These are phyloP conservation scores for Penicillium sp. DNA, from an alignment of 2,329 filamentous ascomycete species.

Conservation along the genomic window DNA sequence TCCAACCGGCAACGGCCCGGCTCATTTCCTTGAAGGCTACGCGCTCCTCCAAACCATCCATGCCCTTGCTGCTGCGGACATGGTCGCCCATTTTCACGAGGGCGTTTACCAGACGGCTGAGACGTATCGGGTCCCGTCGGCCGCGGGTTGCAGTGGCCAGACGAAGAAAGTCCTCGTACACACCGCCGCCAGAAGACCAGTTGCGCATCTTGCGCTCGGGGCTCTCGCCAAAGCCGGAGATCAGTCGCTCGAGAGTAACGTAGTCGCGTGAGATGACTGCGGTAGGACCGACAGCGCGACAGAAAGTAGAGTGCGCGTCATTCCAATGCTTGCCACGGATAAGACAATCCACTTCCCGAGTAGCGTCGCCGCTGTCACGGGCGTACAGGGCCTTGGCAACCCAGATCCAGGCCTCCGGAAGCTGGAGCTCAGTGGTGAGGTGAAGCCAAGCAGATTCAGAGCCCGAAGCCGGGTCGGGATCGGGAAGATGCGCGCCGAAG, in stretches of 20 bases:
- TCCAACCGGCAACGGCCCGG: conserved; percentile 63
- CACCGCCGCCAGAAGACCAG: conserved; percentile 74
- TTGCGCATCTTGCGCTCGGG: conserved; percentile 60
- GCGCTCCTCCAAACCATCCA: conserved; percentile 52
- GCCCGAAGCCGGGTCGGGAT: conserved; percentile 50
- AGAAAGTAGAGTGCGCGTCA: conserved; percentile 80
- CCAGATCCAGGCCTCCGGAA: conserved; percentile 78
- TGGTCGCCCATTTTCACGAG: conserved; percentile 41
- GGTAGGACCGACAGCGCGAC: conserved; percentile 72
- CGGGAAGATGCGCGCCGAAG: conserved; percentile 62
- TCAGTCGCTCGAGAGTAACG: conserved; percentile 60
- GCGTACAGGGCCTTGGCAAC: conserved; percentile 80
- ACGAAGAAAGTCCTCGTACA: conserved; percentile 65
- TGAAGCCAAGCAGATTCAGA: conserved; percentile 50
- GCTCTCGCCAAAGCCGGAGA: conserved; percentile 64
- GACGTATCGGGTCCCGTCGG: conserved; percentile 40
- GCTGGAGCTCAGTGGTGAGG: conserved; percentile 60
- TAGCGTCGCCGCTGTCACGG: conserved; percentile 65
- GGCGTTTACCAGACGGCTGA: conserved; percentile 47
- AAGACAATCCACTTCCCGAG: conserved; percentile 71
- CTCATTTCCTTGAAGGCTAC: conserved; percentile 82
- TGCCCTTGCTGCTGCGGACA: conserved; percentile 50
- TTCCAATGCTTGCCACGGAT: conserved; percentile 69
- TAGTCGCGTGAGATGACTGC: conserved; percentile 81
- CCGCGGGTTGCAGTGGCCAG: conserved; percentile 42